These are phyloP conservation scores for Myxozyma monticola DNA, from an alignment of 805 yeast genomes.

Conservation along the genomic window DNA sequence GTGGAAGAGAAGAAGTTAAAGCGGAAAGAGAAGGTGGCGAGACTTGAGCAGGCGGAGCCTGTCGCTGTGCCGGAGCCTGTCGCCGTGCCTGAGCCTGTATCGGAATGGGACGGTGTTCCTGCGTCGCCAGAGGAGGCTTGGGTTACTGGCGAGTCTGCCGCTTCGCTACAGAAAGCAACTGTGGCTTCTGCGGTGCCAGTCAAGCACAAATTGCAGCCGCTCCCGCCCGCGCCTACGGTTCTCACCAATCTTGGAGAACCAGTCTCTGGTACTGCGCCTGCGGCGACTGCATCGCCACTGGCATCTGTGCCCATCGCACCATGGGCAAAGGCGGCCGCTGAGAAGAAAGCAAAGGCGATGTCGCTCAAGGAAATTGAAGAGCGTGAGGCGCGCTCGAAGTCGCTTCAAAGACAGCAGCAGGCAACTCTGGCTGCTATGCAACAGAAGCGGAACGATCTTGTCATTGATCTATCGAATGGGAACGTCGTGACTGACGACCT, in stretches of 20 bases:
- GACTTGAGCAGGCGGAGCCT: too few relatives aligned
- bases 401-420: slow-evolving; percentile 26
- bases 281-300: not conserved
- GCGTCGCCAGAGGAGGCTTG: too few relatives aligned
- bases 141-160: not conserved
- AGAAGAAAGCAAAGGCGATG: slow-evolving; percentile 15
- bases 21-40: too few relatives aligned
- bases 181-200: not conserved
- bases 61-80: slow-evolving; percentile 2
- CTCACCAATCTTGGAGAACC: slow-evolving; percentile 9
- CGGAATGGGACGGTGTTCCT: not conserved
- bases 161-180: not conserved
- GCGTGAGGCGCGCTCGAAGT: slow-evolving; percentile 32
- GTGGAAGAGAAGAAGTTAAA: slow-evolving; percentile 5
- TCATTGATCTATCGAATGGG: slow-evolving; percentile 12
- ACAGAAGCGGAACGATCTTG: not conserved
- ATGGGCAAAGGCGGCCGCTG: slow-evolving; percentile 22
- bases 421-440: slow-evolving; percentile 1
- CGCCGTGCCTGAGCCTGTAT: not conserved
- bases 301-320: slow-evolving; percentile 27
- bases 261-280: not conserved
- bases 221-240: slow-evolving; percentile 21
- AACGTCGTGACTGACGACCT: slow-evolving; percentile 9
- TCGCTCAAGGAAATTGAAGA: slow-evolving; percentile 40
- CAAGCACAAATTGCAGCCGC: slow-evolving; percentile 24